These are phyloP conservation scores for Penicillium sp. DNA, from an alignment of 2,329 filamentous ascomycete species.

Conservation along the genomic window DNA sequence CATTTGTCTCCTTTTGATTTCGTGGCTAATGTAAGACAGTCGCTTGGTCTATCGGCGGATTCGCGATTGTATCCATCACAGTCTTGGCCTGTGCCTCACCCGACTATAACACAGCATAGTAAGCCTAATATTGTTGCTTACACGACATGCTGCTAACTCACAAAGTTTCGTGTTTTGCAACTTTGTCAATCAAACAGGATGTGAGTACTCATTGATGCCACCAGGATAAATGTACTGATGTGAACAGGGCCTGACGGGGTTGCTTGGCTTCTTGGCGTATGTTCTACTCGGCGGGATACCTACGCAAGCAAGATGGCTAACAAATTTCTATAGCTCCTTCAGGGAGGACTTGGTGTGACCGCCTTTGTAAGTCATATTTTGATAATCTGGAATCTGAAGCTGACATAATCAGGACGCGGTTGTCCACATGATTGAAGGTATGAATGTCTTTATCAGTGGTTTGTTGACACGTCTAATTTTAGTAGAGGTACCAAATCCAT, in stretches of 20 bases:
- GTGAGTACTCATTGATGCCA: constrained; percentile 27
- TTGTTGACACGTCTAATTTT: neutral
- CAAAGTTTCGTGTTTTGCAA: constrained; percentile 55
- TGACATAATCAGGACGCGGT: constrained; percentile 32
- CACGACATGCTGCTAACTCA: neutral
- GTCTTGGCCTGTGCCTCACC: constrained; percentile 66
- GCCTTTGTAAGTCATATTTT: constrained; percentile 44
- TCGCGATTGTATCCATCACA: constrained; percentile 68
- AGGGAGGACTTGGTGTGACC: constrained; percentile 54
- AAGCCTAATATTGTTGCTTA: constrained; percentile 36
- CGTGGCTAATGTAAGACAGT: constrained; percentile 35
- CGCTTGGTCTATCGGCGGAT: constrained; percentile 68
- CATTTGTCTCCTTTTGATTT: neutral
- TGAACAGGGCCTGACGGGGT: constrained; percentile 59
- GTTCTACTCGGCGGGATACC: neutral
- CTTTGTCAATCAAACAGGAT: constrained; percentile 68
- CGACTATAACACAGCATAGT: constrained; percentile 62
- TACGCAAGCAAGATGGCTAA: neutral
- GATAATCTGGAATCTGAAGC: neutral
- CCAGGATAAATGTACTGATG: constrained; percentile 6
- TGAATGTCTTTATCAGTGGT: neutral
- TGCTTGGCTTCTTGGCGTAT: constrained; percentile 43
- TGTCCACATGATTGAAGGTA: constrained; percentile 52
- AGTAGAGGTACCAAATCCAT: constrained; percentile 39
- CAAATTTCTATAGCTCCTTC: constrained; percentile 29